phyloP scores from a whole-genome alignment of 352 stramenopile genomes.

The Pythium folliculosum region DNA sequence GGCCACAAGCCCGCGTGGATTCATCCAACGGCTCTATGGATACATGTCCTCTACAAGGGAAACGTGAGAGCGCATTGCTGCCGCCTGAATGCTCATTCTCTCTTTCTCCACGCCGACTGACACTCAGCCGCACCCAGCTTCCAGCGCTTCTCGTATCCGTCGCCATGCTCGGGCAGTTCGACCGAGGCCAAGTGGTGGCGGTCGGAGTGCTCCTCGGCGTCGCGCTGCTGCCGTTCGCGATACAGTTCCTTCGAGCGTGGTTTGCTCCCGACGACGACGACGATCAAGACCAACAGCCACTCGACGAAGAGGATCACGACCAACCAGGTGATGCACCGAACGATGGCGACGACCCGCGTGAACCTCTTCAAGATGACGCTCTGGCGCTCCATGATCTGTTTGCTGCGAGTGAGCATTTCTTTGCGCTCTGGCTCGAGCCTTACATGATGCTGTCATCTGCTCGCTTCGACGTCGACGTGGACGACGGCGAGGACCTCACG shows the following conservation, averaged over 20 bases:
- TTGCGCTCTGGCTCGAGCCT: slow-evolving; percentile 76
- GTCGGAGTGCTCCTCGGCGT: background rate
- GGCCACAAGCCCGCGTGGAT: background rate
- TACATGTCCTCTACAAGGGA: slow-evolving; percentile 1
- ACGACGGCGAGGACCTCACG: slow-evolving; percentile 34
- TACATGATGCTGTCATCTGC: slow-evolving; percentile 80
- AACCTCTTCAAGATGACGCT: background rate
- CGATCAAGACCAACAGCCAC: background rate
- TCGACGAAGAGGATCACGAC: background rate
- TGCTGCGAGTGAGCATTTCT: slow-evolving; percentile 74
- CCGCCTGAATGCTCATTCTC: background rate
- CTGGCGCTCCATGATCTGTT: background rate
- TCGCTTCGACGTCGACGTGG: slow-evolving; percentile 46
- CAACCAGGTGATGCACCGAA: background rate
- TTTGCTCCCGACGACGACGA: background rate
- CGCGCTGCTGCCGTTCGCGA: background rate
- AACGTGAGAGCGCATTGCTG: background rate
- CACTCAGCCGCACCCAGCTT: background rate
- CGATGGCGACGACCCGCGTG: background rate
- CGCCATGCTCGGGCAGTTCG: background rate
- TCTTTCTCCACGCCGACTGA: background rate
- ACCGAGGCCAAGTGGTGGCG: background rate
- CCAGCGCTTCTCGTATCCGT: background rate
- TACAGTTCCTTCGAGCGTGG: background rate
- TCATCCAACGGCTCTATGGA: background rate